Evolutionary conservation across 2,329 filamentous ascomycete genomes (phyloP).

Genomic region (Monilinia polystroma): DNA sequence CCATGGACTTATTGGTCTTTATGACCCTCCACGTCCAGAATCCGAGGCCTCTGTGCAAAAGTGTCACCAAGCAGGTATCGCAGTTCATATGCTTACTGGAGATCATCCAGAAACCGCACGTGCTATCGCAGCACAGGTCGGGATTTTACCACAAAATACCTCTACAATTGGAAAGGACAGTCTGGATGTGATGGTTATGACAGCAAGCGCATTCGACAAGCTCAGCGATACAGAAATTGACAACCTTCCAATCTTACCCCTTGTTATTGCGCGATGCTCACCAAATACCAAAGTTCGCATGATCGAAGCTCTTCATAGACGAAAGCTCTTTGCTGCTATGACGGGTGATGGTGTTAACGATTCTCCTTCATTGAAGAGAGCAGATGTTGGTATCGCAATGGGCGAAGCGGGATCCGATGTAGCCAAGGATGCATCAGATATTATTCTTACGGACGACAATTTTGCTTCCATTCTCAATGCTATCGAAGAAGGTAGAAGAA

Average conservation of each 20-base stretch:
- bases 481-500: conserved; percentile 68
- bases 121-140: conserved; percentile 76
- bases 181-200: conserved; percentile 70
- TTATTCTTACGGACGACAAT: conserved; percentile 68
- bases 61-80: conserved; percentile 66
- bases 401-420: conserved; percentile 62
- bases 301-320: conserved; percentile 72
- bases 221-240: conserved; percentile 76
- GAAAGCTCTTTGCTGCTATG: conserved; percentile 54
- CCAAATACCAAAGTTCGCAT: conserved; percentile 87
- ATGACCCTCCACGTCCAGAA: conserved; percentile 58
- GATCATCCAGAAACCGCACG: conserved; percentile 77
- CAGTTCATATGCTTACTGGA: conserved; percentile 79
- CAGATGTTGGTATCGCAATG: conserved; percentile 64
- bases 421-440: conserved; percentile 61
- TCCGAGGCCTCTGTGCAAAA: conserved; percentile 57
- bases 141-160: conserved; percentile 68
- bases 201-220: conserved; percentile 75
- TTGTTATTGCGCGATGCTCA: conserved; percentile 81
- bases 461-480: conserved; percentile 72
- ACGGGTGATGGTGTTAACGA: conserved; percentile 51
- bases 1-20: conserved; percentile 63
- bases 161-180: conserved; percentile 58
- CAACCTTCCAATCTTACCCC: conserved; percentile 67
- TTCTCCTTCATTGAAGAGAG: conserved; percentile 55